Base-by-base conservation (phyloP, 1,284 basidiomycete species). In the Heterobasidion parviporum region DNA sequence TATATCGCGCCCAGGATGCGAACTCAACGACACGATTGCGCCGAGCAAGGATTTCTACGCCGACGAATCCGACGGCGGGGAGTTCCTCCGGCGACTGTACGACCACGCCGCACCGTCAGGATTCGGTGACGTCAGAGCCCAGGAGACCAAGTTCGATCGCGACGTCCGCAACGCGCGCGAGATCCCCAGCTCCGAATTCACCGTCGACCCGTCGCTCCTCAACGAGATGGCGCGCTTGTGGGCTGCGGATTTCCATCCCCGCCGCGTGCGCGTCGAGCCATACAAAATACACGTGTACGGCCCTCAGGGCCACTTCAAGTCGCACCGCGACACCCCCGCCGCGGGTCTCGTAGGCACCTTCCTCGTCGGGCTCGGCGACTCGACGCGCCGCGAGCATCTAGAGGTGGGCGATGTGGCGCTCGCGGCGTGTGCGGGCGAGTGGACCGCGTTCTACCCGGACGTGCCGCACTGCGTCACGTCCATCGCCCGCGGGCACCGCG, bases 391-490 rank as follows among this genome's bases (percentile, higher is more conserved):
- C 20, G 18, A 54, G 5, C 51, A 57, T 7, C 50, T 66, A 15
- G 33, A 52, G 9, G 61, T 65, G 15, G 61, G 58, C 12, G 56
- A 54, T 10, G 34, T 54, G 8, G 16, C 26, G 3, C 48, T 56
- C n/a, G 44, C 10, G 4, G 64, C 66, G 1, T 34, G 57, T 34
- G 18, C 52, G 7, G 60, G 65, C 0, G 36, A 50, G 3, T 72
- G 70, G 69, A 63, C 67, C 18, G 70, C 69, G 0, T 73, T 75
- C 56, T 72, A 70, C 59, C 67, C 73, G 1, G 72, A 75, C 58
- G 68, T 71, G 48, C 66, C 69, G 9, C 71, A 75, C 59, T 26
- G 45, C 1, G 63, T 70, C 44, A 43, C 43, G 6, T 35, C 55
- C 10, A 44, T 70, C 43, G 15, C 20, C 14, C 9, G 48, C 0